Conservation (phyloP, 805 yeast species). For the Jamesozyma piceae region DNA sequence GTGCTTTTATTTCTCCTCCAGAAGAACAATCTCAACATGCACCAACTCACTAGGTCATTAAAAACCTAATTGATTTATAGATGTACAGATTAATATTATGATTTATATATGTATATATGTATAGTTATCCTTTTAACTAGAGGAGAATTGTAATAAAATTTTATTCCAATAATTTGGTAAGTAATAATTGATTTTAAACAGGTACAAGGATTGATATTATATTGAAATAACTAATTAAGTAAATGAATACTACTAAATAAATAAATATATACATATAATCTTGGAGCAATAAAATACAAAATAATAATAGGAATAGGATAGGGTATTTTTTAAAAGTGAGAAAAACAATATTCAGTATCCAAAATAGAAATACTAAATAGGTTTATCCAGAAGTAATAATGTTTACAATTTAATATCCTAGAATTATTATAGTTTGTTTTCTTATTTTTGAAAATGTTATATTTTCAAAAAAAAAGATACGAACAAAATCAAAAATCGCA, state of each 20-base stretch:
- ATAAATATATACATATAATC: not conserved
- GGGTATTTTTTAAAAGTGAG: no score
- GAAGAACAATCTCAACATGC: constrained; percentile 41
- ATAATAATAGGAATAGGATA: not conserved
- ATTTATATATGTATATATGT: no score
- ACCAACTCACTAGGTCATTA: constrained; percentile 5
- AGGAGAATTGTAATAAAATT: no score
- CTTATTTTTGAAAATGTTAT: not conserved
- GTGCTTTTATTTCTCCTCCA: constrained; percentile 68
- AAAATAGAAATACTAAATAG: no score
- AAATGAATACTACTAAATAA: not conserved
- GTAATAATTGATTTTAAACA: no score
- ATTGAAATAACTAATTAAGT: no score
- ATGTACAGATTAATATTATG: not conserved
- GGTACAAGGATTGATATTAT: no score
- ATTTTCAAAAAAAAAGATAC: not conserved
- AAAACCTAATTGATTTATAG: no score
- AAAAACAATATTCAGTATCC: no score
- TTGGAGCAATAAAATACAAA: not conserved
- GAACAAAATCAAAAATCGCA: not conserved
- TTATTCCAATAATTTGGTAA: no score
- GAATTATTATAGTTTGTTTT: not conserved
- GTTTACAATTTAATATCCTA: not conserved
- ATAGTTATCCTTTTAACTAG: no score
- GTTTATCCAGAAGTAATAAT: no score